Base-by-base conservation (phyloP, 106 monocot species). In the Amphibolis antarctica region DNA sequence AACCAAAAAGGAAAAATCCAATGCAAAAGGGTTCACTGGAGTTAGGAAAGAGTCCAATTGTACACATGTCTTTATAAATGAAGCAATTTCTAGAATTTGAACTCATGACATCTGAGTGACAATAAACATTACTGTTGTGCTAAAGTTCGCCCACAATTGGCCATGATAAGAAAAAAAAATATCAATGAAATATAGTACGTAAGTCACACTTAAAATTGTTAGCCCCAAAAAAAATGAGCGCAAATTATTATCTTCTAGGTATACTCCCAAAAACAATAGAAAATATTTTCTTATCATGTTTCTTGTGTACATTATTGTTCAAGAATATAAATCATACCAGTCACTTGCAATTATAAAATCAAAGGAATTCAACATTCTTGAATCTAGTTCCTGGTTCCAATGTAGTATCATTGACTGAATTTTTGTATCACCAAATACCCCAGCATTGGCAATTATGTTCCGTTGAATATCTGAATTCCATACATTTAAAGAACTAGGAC, bases 271-370 rank as follows among this genome's bases (percentile, higher is more conserved):
- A 36, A 36, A 36, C 36, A 36, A 36, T 2, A 36, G 7, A 2
- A 2, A 36, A 36, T 36, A 2, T 7, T 36, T 36, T 36, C 36
- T 36, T 36, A 36, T 36, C 36, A 36, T 36, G 36, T 36, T 36
- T 2, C 36, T 4, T 17, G 3, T 49, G 20, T 20, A 21, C 26
- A 56, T 15, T 24, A 56, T 28, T 28, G 26, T 10, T 0, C 56
- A 56, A 56, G 55, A 13, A 15, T 56, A 10, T 44, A 2, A 49
- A 55, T 50, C 65, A 76, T 82, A 98, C 98, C 98, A 98, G 66
- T 98, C 98, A 71, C 98, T 98, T 48, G 98, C 98, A 73, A 98
- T 71, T 72, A 98, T 82, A 17, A 88, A 65, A 69, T 98, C 98
- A 71, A 98, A 98, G 47, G 75, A 31, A 65, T 82, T 69, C 55